Evolutionary conservation across 495 filamentous ascomycete species (phyloP).

Genomic region (Lentithecium fluviatile): DNA sequence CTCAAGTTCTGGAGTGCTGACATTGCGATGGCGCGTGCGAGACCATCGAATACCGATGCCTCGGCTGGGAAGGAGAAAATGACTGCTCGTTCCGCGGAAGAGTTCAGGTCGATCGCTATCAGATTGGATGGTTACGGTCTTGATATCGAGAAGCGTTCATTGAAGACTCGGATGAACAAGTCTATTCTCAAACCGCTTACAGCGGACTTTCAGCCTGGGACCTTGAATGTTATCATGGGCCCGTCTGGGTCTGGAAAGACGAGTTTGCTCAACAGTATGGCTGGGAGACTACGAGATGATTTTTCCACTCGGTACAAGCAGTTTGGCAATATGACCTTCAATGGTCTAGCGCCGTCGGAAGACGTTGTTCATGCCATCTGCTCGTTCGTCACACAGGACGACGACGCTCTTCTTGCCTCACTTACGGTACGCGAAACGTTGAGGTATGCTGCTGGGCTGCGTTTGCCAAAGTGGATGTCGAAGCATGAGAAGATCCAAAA

Average conservation of each 20-base stretch:
- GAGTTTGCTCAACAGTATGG: constrained; percentile 67
- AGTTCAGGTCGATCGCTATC: constrained; percentile 59
- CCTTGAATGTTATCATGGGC: constrained; percentile 74
- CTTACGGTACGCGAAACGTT: constrained; percentile 73
- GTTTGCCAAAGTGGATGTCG: constrained; percentile 67
- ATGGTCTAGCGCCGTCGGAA: constrained; percentile 62
- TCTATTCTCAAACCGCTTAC: constrained; percentile 65
- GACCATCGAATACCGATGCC: constrained; percentile 54
- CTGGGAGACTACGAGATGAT: constrained; percentile 59
- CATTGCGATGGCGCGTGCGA: constrained; percentile 59
- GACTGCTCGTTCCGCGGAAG: constrained; percentile 48
- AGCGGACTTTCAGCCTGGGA: constrained; percentile 59
- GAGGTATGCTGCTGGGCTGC: constrained; percentile 61
- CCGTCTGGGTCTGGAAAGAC: constrained; percentile 75
- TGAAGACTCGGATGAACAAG: constrained; percentile 43
- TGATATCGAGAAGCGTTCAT: constrained; percentile 57
- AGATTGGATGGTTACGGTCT: constrained; percentile 60
- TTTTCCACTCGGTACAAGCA: constrained; percentile 54
- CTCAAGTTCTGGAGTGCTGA: constrained; percentile 59
- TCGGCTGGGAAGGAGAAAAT: constrained; percentile 64
- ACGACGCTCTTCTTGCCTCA: constrained; percentile 70
- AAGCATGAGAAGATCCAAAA: constrained; percentile 60
- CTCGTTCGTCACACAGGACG: constrained; percentile 74
- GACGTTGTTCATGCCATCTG: constrained; percentile 65
- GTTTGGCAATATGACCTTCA: constrained; percentile 62